These are phyloP conservation scores for Suillus plorans DNA, from an alignment of 768 basidiomycete species.

Conservation along the genomic window DNA sequence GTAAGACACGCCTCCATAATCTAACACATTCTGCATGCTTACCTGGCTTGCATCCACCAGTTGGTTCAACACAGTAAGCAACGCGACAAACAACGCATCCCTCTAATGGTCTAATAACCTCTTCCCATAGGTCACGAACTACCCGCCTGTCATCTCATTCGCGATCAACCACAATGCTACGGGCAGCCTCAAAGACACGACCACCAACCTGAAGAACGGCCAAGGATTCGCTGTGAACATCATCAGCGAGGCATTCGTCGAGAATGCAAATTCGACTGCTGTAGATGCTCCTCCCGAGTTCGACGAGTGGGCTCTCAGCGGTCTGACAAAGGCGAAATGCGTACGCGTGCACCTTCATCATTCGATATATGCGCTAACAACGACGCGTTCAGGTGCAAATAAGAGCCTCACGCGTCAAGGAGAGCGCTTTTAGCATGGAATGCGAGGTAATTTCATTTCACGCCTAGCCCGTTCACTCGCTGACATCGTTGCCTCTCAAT, in stretches of 20 bases:
- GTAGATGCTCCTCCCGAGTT: slow-evolving; percentile 38
- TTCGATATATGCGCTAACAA: neutral
- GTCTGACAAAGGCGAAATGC: slow-evolving; percentile 41
- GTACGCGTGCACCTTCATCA: slow-evolving; percentile 16
- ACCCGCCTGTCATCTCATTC: slow-evolving; percentile 39
- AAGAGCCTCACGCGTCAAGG: slow-evolving; percentile 41
- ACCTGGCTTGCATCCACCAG: slow-evolving; percentile 3
- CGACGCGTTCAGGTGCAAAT: slow-evolving; percentile 32
- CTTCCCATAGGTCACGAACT: slow-evolving; percentile 16
- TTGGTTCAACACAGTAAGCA: slow-evolving; percentile 28
- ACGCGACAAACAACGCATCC: neutral
- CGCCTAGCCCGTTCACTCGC: neutral
- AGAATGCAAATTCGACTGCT: slow-evolving; percentile 37
- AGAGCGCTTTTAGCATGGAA: slow-evolving; percentile 48
- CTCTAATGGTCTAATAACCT: too few species aligned
- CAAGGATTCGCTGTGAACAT: slow-evolving; percentile 54
- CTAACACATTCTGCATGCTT: neutral
- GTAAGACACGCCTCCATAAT: slow-evolving; percentile 13
- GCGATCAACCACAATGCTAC: slow-evolving; percentile 16
- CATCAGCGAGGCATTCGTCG: slow-evolving; percentile 50
- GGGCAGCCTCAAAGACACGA: slow-evolving; percentile 39
- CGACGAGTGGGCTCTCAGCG: slow-evolving; percentile 41
- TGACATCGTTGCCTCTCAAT: slow-evolving; percentile 8
- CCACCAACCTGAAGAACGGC: slow-evolving; percentile 44
- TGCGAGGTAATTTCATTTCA: slow-evolving; percentile 32